Evolutionary conservation across 108 stramenopile species (phyloP), one percentile per base, ranked within the genome.

Genomic region (Aurantiochytrium sp.): DNA sequence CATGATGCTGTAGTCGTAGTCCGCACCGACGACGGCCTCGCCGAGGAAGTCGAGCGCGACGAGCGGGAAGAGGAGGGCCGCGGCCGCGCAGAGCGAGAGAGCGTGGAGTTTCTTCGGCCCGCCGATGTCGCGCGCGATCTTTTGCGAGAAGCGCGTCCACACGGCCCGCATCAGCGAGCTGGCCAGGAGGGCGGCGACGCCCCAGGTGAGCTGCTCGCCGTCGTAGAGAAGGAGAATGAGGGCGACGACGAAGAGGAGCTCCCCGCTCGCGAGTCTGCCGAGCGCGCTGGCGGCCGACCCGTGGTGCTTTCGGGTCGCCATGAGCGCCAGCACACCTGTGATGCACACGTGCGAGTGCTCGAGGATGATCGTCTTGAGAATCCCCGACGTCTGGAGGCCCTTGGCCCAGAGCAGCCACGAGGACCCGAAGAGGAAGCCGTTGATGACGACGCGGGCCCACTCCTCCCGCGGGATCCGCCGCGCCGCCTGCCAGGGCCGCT

Each of bases 151-250:
- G 0, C 45, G 21, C 27, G 39, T 24, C 73, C 73, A 48, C 1
- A 81, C 73, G n/a, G 73, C 73, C 19, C 73, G 42, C n/a, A 81
- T 24, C 73, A 81, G 73, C n/a, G 73, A 81, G 39, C 42, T 48
- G 19, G 73, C 73, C 36, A 81, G 42, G 10, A 81, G 19, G 73
- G 32, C 12, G 19, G 24, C n/a, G 45, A 81, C 30, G 21, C 73
- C 73, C 17, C 39, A 15, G 45, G 12, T 6, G 2, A 81, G 17
- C 32, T 81, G 73, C 42, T 48, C 73, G 1, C 73, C 45, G 45
- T 81, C 42, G 45, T 81, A 81, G 30, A 37, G 12, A 8, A 81
- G 45, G 30, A 81, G 73, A 6, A 48, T 1, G 19, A 81, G 12
- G 45, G 42, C 73, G 6, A 48, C 73, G 39, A 81, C 24, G 73